phyloP scores from a whole-genome alignment of 2,329 filamentous ascomycete genomes.

The Phyllosticta citrichinensis region DNA sequence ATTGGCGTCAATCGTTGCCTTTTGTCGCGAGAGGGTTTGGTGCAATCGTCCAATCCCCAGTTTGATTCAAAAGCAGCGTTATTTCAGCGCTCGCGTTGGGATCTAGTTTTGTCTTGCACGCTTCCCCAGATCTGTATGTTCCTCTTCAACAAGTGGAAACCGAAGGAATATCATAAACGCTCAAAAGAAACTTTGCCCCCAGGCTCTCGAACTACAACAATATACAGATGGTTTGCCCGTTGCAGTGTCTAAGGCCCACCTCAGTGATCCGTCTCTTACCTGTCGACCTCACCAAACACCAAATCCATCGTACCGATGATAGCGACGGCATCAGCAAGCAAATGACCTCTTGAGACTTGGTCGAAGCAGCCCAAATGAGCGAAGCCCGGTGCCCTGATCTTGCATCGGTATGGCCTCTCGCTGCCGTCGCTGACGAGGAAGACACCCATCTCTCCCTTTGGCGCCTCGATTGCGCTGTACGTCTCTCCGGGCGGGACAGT shows the following conservation, averaged over 20 bases:
- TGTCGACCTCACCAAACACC: slow-evolving; percentile 22
- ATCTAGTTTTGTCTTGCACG: not conserved
- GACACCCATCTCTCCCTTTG: slow-evolving; percentile 99
- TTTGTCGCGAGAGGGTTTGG: not conserved
- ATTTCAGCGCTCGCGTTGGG: not conserved
- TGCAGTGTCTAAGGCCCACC: not conserved
- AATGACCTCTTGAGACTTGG: slow-evolving; percentile 81
- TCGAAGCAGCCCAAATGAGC: slow-evolving; percentile 92
- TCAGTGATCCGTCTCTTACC: slow-evolving; percentile 1
- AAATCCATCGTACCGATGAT: slow-evolving; percentile 58
- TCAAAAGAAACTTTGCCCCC: not conserved
- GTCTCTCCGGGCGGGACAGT: slow-evolving; percentile 94
- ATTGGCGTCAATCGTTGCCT: no score
- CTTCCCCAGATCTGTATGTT: not conserved
- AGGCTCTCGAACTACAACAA: slow-evolving; percentile 6
- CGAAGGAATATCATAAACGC: not conserved
- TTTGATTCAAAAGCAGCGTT: not conserved
- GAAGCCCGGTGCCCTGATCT: slow-evolving; percentile 94
- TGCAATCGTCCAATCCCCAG: not conserved
- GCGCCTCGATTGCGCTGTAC: slow-evolving; percentile 96
- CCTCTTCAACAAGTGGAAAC: not conserved
- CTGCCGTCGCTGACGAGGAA: slow-evolving; percentile 92
- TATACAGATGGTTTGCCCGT: slow-evolving; percentile 9
- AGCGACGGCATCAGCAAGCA: slow-evolving; percentile 92
- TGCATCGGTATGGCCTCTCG: slow-evolving; percentile 93